Conservation (phyloP, 352 stramenopile species). For the Pythium vanterpoolii region DNA sequence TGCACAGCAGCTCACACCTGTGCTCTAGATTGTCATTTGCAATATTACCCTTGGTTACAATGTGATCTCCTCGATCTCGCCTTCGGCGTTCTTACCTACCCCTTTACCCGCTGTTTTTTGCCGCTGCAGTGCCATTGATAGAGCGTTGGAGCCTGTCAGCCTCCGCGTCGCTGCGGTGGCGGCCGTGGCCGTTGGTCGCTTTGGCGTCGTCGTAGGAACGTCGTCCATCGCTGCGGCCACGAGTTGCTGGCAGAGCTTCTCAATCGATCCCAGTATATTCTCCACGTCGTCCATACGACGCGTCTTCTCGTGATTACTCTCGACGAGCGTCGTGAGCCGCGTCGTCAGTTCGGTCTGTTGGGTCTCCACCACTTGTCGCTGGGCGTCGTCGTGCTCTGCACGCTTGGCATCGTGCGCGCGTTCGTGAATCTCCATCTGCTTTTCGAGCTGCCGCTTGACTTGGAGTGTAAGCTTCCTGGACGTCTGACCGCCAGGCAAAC, state of each 20-base stretch:
- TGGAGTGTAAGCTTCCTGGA: conserved; percentile 50
- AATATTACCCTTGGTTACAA: conserved; percentile 22
- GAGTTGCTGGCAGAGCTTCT: conserved; percentile 64
- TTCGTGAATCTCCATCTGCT: conserved; percentile 33
- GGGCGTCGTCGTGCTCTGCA: conserved; percentile 14
- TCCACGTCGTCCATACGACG: conserved; percentile 59
- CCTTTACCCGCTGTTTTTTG: conserved; percentile 20
- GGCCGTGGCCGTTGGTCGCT: conserved; percentile 22
- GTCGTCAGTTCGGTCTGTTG: conserved; percentile 36
- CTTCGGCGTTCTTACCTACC: conserved; percentile 19
- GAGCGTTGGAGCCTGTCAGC: conserved; percentile 24
- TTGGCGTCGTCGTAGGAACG: conserved; percentile 13
- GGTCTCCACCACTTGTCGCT: conserved; percentile 34
- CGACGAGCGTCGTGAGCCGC: conserved; percentile 41
- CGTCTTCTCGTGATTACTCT: conserved; percentile 57
- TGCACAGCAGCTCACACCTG: conserved; percentile 5
- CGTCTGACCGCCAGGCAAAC: conserved; percentile 5
- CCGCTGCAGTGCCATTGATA: conserved; percentile 34
- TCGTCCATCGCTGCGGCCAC: conserved; percentile 44
- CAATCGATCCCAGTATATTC: conserved; percentile 50
- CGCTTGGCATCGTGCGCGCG: conserved; percentile 16
- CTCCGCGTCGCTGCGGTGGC: background rate
- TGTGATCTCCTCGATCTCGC: conserved; percentile 48
- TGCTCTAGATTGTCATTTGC: conserved; percentile 11
- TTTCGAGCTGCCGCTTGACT: conserved; percentile 43